phyloP scores from a whole-genome alignment of 345 rosid genomes.

The Reutealis trisperma region DNA sequence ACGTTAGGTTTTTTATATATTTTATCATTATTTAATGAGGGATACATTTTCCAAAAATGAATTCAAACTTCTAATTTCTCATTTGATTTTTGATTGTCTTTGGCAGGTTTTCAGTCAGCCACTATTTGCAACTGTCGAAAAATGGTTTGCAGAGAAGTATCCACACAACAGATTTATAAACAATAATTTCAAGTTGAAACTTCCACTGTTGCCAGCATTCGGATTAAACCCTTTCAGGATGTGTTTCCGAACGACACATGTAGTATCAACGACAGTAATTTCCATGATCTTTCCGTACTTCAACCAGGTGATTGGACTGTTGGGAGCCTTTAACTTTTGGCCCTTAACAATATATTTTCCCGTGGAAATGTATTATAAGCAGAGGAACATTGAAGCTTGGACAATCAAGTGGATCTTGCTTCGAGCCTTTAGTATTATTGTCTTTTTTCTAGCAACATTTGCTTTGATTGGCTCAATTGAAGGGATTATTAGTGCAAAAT shows the following conservation, averaged over 20 bases:
- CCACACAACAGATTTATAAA: constrained; percentile 46
- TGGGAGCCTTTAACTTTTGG: constrained; percentile 80
- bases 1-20: no score
- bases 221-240: constrained; percentile 38
- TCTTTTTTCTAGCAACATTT: constrained; percentile 43
- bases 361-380: constrained; percentile 63
- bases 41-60: neutral
- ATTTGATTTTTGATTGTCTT: neutral
- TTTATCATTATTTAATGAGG: no score
- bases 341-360: constrained; percentile 79
- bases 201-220: constrained; percentile 37
- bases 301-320: constrained; percentile 71
- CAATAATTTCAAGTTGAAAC: constrained; percentile 31
- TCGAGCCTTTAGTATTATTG: constrained; percentile 39
- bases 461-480: constrained; percentile 58
- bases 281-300: constrained; percentile 75
- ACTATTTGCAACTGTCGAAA: constrained; percentile 43
- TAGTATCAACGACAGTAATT: constrained; percentile 46
- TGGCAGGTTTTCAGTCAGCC: constrained; percentile 60
- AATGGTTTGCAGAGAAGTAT: constrained; percentile 40
- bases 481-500: constrained; percentile 59
- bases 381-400: constrained; percentile 53
- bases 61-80: neutral
- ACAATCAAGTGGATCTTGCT: constrained; percentile 57
- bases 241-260: constrained; percentile 54